Evolutionary conservation across 805 yeast genomes (phyloP).

Genomic region (Ogataea nonfermentans): DNA sequence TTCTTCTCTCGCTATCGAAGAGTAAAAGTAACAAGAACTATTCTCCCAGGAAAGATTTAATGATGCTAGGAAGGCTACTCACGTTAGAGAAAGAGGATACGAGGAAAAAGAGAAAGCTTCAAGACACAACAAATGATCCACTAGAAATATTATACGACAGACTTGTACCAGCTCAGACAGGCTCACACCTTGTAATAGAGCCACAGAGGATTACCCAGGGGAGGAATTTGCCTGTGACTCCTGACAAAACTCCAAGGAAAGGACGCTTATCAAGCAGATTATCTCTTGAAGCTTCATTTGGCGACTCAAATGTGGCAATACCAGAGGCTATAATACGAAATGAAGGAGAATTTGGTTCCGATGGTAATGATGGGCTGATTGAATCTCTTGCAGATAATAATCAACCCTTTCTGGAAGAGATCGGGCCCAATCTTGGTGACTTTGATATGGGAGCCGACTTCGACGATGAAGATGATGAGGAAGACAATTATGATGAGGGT

Average conservation of each 20-base stretch:
- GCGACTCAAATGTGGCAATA: slow-evolving; percentile 34
- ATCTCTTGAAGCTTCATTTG: slow-evolving; percentile 26
- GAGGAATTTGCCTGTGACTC: slow-evolving; percentile 3
- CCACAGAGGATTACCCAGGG: background rate
- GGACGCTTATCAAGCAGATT: slow-evolving; percentile 25
- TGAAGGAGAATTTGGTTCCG: slow-evolving; percentile 27
- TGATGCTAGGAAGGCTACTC: slow-evolving; percentile 32
- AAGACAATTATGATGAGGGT: slow-evolving; percentile 14
- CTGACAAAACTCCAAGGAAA: slow-evolving; percentile 23
- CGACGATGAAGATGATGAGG: slow-evolving; percentile 14
- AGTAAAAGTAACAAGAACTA: slow-evolving; percentile 26
- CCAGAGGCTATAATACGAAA: slow-evolving; percentile 36
- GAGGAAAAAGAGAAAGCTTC: slow-evolving; percentile 20
- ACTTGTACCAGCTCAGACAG: slow-evolving; percentile 2
- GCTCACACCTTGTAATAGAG: background rate
- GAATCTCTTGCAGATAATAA: slow-evolving; percentile 6
- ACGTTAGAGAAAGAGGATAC: slow-evolving; percentile 24
- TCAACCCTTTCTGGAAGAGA: slow-evolving; percentile 12
- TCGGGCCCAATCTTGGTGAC: slow-evolving; percentile 3
- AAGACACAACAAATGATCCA: slow-evolving; percentile 11
- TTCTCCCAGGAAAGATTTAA: slow-evolving; percentile 33
- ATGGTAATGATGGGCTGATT: slow-evolving; percentile 16
- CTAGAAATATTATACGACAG: slow-evolving; percentile 18
- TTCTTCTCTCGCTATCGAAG: slow-evolving; percentile 30
- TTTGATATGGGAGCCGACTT: slow-evolving; percentile 10